These are phyloP conservation scores for Fusarium beomiforme DNA, from an alignment of 2,329 filamentous ascomycete genomes.

Conservation along the genomic window DNA sequence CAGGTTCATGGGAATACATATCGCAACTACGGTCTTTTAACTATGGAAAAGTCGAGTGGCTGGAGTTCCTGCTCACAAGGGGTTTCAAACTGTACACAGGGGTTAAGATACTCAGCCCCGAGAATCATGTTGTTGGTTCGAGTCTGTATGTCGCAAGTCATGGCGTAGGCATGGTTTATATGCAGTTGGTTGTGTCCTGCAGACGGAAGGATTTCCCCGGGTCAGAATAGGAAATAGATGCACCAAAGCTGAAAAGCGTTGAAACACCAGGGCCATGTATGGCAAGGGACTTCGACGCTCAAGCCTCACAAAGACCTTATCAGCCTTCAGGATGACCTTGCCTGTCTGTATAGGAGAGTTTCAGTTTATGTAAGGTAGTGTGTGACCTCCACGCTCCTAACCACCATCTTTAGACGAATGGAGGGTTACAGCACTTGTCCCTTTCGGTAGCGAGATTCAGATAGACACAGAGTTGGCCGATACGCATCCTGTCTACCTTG, in stretches of 20 bases:
- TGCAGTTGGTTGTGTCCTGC: constrained; percentile 30
- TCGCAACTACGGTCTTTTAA: neutral
- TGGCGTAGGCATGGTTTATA: neutral
- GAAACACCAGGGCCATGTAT: neutral
- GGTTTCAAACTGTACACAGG: neutral
- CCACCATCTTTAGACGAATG: constrained; percentile 9
- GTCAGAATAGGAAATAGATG: constrained; percentile 14
- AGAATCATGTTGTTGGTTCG: constrained; percentile 12
- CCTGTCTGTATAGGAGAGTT: neutral
- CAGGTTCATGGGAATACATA: neutral
- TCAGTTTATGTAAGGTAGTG: constrained; percentile 24
- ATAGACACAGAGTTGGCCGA: constrained; percentile 21
- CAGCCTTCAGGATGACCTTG: neutral
- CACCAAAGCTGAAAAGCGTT: constrained; percentile 19
- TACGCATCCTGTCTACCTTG: neutral
- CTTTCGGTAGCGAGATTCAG: constrained; percentile 9
- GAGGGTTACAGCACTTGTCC: constrained; percentile 7
- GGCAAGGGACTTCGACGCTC: neutral
- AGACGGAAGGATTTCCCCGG: constrained; percentile 24
- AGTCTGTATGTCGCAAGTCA: neutral
- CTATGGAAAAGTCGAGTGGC: neutral
- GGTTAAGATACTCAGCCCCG: neutral
- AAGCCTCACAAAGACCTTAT: neutral
- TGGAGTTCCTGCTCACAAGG: neutral
- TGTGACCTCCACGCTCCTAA: constrained; percentile 17